These are phyloP conservation scores for Starmera dryadoides DNA, from an alignment of 805 yeast genomes.

Conservation along the genomic window DNA sequence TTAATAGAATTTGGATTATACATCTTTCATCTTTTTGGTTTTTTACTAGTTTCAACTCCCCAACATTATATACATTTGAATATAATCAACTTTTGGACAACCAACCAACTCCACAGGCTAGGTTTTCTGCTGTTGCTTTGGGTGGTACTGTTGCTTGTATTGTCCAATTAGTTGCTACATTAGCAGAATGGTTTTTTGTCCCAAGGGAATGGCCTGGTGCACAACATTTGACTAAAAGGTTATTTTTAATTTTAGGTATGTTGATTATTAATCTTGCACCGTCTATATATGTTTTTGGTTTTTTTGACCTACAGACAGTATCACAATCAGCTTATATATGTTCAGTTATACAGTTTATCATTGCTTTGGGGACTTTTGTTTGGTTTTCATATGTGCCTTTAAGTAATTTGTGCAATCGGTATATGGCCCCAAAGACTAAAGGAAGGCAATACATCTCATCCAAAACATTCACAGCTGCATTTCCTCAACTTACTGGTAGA, in stretches of 20 bases:
- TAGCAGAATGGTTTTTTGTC: slow-evolving; percentile 54
- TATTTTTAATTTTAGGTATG: slow-evolving; percentile 33
- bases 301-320: slow-evolving; percentile 30
- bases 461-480: slow-evolving; percentile 52
- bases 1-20: slow-evolving; percentile 73
- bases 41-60: slow-evolving; percentile 64
- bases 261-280: slow-evolving; percentile 46
- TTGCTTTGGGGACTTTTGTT: slow-evolving; percentile 48
- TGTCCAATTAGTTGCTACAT: slow-evolving; percentile 48
- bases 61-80: slow-evolving; percentile 56
- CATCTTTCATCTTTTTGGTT: slow-evolving; percentile 76
- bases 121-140: slow-evolving; percentile 50
- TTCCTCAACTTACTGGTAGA: slow-evolving; percentile 44
- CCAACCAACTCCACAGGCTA: slow-evolving; percentile 53
- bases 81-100: slow-evolving; percentile 48
- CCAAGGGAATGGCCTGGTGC: slow-evolving; percentile 75
- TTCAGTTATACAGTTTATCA: slow-evolving; percentile 45
- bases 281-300: slow-evolving; percentile 39
- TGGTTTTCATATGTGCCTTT: slow-evolving; percentile 58
- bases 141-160: slow-evolving; percentile 62
- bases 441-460: slow-evolving; percentile 44
- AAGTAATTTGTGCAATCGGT: slow-evolving; percentile 42
- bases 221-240: slow-evolving; percentile 44
- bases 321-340: slow-evolving; percentile 32
- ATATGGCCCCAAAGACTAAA: slow-evolving; percentile 32